A percentile compares a stretch with the other conserved stretches of the same genome.
Conservation (phyloP, 495 filamentous ascomycete genomes). For the Penicillium lagena region DNA sequence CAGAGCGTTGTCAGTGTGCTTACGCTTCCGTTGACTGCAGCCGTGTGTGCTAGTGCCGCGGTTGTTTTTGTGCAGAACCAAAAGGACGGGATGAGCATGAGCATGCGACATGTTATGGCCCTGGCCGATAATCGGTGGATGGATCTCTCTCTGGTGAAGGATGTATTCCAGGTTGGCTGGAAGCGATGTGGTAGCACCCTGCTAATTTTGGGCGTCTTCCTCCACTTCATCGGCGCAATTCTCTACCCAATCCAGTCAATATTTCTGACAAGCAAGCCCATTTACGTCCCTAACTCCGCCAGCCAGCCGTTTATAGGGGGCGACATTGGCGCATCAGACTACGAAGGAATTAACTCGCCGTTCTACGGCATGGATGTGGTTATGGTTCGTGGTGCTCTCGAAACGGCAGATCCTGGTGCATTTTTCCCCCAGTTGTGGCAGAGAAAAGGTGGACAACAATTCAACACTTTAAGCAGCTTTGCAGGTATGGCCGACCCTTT, state of each 20-base stretch:
- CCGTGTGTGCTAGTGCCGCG: slow-evolving; percentile 18
- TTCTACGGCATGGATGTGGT: slow-evolving; percentile 1
- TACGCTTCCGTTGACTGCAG: slow-evolving; percentile 12
- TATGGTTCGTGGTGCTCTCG: slow-evolving; percentile 4
- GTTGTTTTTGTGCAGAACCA: slow-evolving; percentile 18
- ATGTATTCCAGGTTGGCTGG: neutral
- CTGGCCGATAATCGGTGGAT: slow-evolving; percentile 16
- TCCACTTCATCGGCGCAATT: slow-evolving; percentile 12
- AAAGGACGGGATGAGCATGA: slow-evolving; percentile 6
- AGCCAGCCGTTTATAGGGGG: neutral
- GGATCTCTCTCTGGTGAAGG: slow-evolving; percentile 4
- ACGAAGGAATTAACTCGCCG: too few relatives aligned
- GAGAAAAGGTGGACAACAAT: neutral
- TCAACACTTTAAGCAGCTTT: slow-evolving; percentile 4
- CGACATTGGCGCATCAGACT: neutral
- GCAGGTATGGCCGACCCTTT: slow-evolving; percentile 10
- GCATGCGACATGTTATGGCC: slow-evolving; percentile 15
- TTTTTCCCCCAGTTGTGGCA: slow-evolving; percentile 9
- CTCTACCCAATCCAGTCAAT: slow-evolving; percentile 20
- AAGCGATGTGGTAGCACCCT: slow-evolving; percentile 11
- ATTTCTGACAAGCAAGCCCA: slow-evolving; percentile 5
- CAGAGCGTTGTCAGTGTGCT: neutral
- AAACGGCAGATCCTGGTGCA: slow-evolving; percentile 1
- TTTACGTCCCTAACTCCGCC: neutral
- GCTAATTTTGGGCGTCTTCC: slow-evolving; percentile 9